A percentile compares a stretch with the other conserved stretches of the same genome.
phyloP scores from a whole-genome alignment of 78 protist genomes.

The Dictyostelium firmibasis region DNA sequence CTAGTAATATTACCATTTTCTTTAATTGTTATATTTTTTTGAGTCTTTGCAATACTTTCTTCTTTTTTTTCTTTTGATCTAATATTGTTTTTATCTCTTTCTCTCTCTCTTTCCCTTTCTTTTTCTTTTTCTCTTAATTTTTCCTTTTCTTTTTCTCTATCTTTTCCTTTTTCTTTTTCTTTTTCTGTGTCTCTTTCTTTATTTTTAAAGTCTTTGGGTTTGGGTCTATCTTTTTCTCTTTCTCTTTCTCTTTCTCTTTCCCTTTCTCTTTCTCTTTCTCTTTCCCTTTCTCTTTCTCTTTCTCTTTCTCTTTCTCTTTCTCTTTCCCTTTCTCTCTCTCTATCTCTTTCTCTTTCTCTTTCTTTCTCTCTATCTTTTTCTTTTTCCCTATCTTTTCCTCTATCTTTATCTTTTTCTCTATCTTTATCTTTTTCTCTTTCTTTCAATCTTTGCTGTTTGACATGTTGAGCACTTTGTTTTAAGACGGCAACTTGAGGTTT shows the following conservation, averaged over 20 bases:
- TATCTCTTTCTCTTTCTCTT: neutral
- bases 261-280: neutral
- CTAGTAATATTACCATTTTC: neutral
- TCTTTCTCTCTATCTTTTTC: slow-evolving; percentile 9
- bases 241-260: neutral
- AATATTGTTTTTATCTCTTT: neutral
- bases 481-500: neutral
- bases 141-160: neutral
- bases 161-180: neutral
- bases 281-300: neutral
- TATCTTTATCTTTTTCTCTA: neutral
- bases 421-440: neutral
- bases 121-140: neutral
- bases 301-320: neutral
- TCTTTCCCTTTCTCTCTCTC: neutral
- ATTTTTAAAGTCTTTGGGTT: neutral
- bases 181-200: neutral
- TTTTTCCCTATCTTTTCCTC: neutral
- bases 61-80: slow-evolving; percentile 1
- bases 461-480: neutral
- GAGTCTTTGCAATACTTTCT: neutral
- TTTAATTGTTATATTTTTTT: neutral
- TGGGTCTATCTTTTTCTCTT: neutral
- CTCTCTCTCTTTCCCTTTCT: neutral
- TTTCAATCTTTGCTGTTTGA: neutral